phyloP scores from a whole-genome alignment of 139 green algal species.

The Pycnococcus provasolii region DNA sequence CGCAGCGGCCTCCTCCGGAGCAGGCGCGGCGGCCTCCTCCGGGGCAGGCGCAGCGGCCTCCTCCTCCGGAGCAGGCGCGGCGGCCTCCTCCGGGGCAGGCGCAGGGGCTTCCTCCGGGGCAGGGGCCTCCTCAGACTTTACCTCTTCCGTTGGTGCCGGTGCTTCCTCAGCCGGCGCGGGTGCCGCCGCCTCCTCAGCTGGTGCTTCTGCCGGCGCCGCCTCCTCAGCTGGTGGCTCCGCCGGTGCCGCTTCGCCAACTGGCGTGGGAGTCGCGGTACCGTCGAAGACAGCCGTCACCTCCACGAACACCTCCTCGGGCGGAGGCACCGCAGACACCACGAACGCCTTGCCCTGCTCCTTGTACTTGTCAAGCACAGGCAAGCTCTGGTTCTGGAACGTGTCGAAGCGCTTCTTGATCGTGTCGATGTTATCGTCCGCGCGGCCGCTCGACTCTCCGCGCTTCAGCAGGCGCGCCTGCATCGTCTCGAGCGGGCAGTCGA shows the following conservation, averaged over 20 bases:
- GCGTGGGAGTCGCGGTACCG: background rate
- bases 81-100: too few relatives aligned
- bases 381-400: slow-evolving; percentile 23
- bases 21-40: too few relatives aligned
- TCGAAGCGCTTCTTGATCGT: slow-evolving; percentile 55
- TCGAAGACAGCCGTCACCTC: slow-evolving; percentile 12
- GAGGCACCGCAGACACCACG: slow-evolving; percentile 11
- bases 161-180: background rate
- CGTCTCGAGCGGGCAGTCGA: slow-evolving; percentile 35
- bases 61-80: too few relatives aligned
- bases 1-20: too few relatives aligned
- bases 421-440: slow-evolving; percentile 58
- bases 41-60: too few relatives aligned
- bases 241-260: background rate
- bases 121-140: background rate
- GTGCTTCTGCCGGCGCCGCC: background rate
- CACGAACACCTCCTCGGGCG: slow-evolving; percentile 14
- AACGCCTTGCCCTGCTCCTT: slow-evolving; percentile 2
- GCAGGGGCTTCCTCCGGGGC: background rate
- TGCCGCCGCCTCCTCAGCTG: background rate
- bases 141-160: background rate
- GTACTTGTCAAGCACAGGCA: slow-evolving; percentile 16
- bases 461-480: slow-evolving; percentile 45
- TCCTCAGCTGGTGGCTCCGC: background rate
- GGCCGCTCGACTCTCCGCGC: slow-evolving; percentile 49